These are phyloP conservation scores for Backusella macrospora DNA, from an alignment of 192 early-diverging fungal species.

Conservation along the genomic window DNA sequence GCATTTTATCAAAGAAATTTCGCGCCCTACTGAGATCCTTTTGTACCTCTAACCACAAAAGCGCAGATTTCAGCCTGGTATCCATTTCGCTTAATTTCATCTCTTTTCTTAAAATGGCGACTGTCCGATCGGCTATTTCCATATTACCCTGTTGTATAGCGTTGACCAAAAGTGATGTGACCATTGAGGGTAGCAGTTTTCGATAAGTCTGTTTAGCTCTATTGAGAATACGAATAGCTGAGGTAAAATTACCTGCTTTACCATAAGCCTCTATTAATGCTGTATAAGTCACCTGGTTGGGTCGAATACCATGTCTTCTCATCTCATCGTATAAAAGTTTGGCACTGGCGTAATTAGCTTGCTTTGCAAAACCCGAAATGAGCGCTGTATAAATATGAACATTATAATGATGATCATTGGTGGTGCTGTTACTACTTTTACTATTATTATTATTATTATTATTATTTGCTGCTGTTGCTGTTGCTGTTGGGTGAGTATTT, in stretches of 20 bases:
- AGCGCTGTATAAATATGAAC: constrained; percentile 38
- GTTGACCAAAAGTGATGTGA: constrained; percentile 25
- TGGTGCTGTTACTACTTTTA: neutral
- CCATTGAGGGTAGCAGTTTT: neutral
- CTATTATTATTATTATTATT: neutral
- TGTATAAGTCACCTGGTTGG: constrained; percentile 26
- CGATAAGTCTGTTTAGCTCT: neutral
- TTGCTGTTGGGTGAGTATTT: neutral
- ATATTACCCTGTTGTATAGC: constrained; percentile 25
- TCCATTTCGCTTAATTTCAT: constrained; percentile 21
- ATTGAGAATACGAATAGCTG: constrained; percentile 14
- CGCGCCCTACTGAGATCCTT: constrained; percentile 7
- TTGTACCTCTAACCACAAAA: constrained; percentile 31
- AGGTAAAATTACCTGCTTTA: constrained; percentile 22
- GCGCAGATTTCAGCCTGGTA: constrained; percentile 12
- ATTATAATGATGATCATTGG: constrained; percentile 13
- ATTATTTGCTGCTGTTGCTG: neutral
- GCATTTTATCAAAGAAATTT: constrained; percentile 22
- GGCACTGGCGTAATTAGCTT: constrained; percentile 22
- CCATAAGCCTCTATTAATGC: constrained; percentile 31
- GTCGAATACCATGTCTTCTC: constrained; percentile 22
- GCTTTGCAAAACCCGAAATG: constrained; percentile 26
- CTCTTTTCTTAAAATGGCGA: neutral
- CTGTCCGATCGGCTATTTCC: neutral
- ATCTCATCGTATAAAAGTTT: constrained; percentile 33